Evolutionary conservation across 106 monocot species (phyloP).

Genomic region (Gastrodia elata): DNA sequence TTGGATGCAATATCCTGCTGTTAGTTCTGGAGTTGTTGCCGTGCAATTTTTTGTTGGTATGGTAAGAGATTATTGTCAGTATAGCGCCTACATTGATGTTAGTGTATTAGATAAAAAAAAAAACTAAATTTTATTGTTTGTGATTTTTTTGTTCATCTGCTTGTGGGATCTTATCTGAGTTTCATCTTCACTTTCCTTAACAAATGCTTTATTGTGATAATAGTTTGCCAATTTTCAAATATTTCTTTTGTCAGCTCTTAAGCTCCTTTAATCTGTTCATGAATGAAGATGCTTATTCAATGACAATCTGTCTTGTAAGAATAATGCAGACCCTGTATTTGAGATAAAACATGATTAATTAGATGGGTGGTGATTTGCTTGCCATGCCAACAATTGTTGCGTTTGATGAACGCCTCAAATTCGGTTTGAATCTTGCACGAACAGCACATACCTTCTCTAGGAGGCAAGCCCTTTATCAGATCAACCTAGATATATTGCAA

Average conservation of each 20-base stretch:
- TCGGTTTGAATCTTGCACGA: too few species aligned
- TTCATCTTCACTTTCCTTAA: neutral
- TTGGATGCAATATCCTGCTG: slow-evolving; percentile 92
- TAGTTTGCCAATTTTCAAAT: neutral
- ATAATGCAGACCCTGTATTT: neutral
- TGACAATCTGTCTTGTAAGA: neutral
- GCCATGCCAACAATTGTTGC: too few species aligned
- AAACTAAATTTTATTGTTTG: neutral
- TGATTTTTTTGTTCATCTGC: neutral
- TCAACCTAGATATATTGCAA: too few species aligned
- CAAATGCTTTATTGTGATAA: neutral
- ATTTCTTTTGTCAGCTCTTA: neutral
- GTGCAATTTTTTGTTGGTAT: slow-evolving; percentile 95
- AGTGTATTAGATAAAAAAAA: neutral
- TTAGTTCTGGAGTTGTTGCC: slow-evolving; percentile 51
- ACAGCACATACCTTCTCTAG: too few species aligned
- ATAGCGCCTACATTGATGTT: neutral
- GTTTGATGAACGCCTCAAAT: too few species aligned
- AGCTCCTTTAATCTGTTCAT: neutral
- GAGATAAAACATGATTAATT: too few species aligned
- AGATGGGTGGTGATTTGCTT: too few species aligned
- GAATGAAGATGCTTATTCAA: neutral
- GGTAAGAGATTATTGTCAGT: slow-evolving; percentile 30
- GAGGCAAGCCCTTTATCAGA: too few species aligned
- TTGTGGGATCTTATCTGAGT: neutral